Percentiles rank a stretch among this genome's conserved stretches.
Evolutionary conservation across 1,139 yeast species (phyloP).

Genomic region (Pichia sp.): DNA sequence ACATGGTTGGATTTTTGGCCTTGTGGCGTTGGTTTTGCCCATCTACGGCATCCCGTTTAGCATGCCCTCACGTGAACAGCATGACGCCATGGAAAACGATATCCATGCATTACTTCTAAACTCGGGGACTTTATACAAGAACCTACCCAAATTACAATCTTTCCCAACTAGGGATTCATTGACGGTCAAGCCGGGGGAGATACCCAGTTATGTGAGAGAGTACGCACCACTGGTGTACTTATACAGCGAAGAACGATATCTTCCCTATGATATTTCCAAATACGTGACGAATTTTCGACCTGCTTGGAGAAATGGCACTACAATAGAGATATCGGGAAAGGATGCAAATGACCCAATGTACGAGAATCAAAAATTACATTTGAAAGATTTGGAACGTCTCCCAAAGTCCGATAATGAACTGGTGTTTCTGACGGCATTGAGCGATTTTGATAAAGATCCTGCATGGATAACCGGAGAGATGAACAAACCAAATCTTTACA

Average conservation of each 20-base stretch:
- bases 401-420: conserved; percentile 16
- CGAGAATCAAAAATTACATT: conserved; percentile 23
- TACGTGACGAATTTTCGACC: conserved; percentile 59
- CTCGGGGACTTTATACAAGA: conserved; percentile 14
- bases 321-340: conserved; percentile 31
- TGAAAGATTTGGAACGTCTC: conserved; percentile 34
- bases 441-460: conserved; percentile 71
- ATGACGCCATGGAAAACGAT: no score
- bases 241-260: conserved; percentile 80
- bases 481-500: conserved; percentile 61
- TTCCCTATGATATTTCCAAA: conserved; percentile 74
- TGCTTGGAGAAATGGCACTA: conserved; percentile 40
- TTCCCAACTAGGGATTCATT: conserved; percentile 23
- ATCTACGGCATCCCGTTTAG: no score
- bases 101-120: not conserved
- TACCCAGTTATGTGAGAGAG: conserved; percentile 70
- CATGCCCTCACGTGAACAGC: no score
- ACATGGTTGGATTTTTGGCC: no score
- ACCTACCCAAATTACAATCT: conserved; percentile 23
- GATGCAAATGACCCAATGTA: conserved; percentile 11
- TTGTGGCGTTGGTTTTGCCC: no score
- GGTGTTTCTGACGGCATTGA: conserved; percentile 54
- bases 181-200: conserved; percentile 41
- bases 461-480: conserved; percentile 76
- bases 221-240: conserved; percentile 78